These are phyloP conservation scores for Penicillium steckii DNA, from an alignment of 495 filamentous ascomycete species.

Conservation along the genomic window DNA sequence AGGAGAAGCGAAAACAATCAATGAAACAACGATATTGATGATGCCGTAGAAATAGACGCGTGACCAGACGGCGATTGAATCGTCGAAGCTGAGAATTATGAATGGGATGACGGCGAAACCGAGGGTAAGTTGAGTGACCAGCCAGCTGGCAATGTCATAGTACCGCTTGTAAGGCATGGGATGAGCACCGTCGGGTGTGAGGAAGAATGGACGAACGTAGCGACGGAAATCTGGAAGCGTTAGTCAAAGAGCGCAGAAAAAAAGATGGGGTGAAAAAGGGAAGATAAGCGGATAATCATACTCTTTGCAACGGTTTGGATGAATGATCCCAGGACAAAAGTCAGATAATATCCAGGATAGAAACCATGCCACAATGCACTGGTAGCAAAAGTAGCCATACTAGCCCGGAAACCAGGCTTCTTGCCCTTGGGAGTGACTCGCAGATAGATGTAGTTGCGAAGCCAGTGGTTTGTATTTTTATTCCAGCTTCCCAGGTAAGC, in stretches of 20 bases:
- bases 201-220: slow-evolving; percentile 88
- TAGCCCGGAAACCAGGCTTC: slow-evolving; percentile 95
- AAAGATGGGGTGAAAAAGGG: background rate
- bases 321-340: slow-evolving; percentile 85
- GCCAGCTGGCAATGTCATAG: slow-evolving; percentile 80
- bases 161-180: slow-evolving; percentile 72
- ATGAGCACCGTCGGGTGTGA: slow-evolving; percentile 65
- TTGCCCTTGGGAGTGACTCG: slow-evolving; percentile 93
- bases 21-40: slow-evolving; percentile 58
- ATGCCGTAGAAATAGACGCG: slow-evolving; percentile 88
- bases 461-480: slow-evolving; percentile 97
- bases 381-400: slow-evolving; percentile 88
- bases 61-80: slow-evolving; percentile 71
- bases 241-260: slow-evolving; percentile 1
- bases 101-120: slow-evolving; percentile 82
- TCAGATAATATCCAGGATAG: slow-evolving; percentile 92
- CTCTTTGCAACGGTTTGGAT: slow-evolving; percentile 93
- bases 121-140: slow-evolving; percentile 81
- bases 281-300: slow-evolving; percentile 39
- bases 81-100: slow-evolving; percentile 67
- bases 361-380: slow-evolving; percentile 98
- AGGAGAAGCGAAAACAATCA: slow-evolving; percentile 79
- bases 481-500: slow-evolving; percentile 93
- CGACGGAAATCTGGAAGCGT: slow-evolving; percentile 72
- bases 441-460: slow-evolving; percentile 93